Base-by-base conservation (phyloP, 495 filamentous ascomycete genomes). In the Penicillium coffeae region DNA sequence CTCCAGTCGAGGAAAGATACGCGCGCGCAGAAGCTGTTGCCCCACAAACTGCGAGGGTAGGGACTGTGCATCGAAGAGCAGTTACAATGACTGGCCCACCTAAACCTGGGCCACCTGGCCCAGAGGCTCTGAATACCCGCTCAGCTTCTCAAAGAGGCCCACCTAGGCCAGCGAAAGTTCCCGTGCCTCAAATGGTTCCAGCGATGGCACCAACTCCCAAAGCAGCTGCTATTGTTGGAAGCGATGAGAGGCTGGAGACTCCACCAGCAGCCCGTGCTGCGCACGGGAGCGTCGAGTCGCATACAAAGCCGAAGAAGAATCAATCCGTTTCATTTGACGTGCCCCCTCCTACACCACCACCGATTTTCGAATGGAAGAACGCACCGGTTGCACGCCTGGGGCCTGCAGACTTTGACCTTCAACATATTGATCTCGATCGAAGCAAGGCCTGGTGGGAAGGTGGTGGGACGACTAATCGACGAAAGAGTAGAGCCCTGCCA, bases 401-500 rank as follows among this genome's bases (percentile, higher is more conserved):
- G 7, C 45, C 55, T 7, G 54, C 65, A 3, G 69, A 76, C 42
- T 72, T 73, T 42, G 73, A 74, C 22, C 69, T 74, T 54, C 70
- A 73, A 42, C 46, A 59, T 38, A 22, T 70, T 38, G 71, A 74
- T 51, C 57, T 65, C 8, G 64, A 72, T 16, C 61, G 51, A 35
- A 64, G 69, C 48, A 72, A 74, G 35, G 73, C 71, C 3, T 76
- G 73, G 73, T 76, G 70, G 71, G 71, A 72, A 57, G 60, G 64
- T 7, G 70, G 65, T 21, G 53, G 40, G 18, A 63, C 48, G 15
- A 51, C 45, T 7, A 52, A 70, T 40, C 69, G 73, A n/a, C 47
- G 73, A 42, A 61, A 64, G 53, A 76, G 73, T 49, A 63, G 70
- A 38, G 69, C 62, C 12, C 59, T 73, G 8, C 69, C 69, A 7